Evolutionary conservation across 345 rosid species (phyloP).

Genomic region (Salix arbutifolia): DNA sequence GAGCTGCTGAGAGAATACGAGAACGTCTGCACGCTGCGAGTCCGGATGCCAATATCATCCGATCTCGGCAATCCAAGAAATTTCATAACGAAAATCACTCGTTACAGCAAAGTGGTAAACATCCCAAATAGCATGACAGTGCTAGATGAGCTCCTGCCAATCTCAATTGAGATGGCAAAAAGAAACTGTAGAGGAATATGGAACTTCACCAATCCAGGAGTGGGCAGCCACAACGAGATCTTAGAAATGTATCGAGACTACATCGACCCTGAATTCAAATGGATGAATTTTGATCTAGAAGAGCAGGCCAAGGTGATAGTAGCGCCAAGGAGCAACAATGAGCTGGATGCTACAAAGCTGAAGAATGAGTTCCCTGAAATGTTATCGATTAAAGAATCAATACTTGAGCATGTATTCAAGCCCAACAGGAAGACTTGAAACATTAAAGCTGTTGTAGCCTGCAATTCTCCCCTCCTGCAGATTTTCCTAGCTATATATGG

Average conservation of each 20-base stretch:
- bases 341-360: slow-evolving; percentile 48
- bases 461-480: too few species aligned
- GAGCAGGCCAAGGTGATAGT: slow-evolving; percentile 54
- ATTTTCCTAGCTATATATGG: too few species aligned
- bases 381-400: slow-evolving; percentile 49
- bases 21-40: slow-evolving; percentile 53
- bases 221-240: slow-evolving; percentile 53
- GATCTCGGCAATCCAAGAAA: slow-evolving; percentile 53
- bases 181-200: slow-evolving; percentile 51
- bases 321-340: slow-evolving; percentile 59
- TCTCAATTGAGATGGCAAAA: slow-evolving; percentile 59
- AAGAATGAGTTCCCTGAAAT: slow-evolving; percentile 52
- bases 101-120: slow-evolving; percentile 51
- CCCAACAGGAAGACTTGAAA: slow-evolving; percentile 40
- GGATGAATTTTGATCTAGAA: slow-evolving; percentile 48
- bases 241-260: slow-evolving; percentile 46
- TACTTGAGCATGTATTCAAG: slow-evolving; percentile 44
- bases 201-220: slow-evolving; percentile 68
- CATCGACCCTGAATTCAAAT: slow-evolving; percentile 43
- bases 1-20: slow-evolving; percentile 47
- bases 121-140: slow-evolving; percentile 65
- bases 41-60: slow-evolving; percentile 58
- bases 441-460: neutral
- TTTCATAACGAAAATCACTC: slow-evolving; percentile 46
- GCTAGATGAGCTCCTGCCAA: slow-evolving; percentile 55